These are phyloP conservation scores for Pseudozyma flocculosa DNA, from an alignment of 1,284 basidiomycete species.

Conservation along the genomic window DNA sequence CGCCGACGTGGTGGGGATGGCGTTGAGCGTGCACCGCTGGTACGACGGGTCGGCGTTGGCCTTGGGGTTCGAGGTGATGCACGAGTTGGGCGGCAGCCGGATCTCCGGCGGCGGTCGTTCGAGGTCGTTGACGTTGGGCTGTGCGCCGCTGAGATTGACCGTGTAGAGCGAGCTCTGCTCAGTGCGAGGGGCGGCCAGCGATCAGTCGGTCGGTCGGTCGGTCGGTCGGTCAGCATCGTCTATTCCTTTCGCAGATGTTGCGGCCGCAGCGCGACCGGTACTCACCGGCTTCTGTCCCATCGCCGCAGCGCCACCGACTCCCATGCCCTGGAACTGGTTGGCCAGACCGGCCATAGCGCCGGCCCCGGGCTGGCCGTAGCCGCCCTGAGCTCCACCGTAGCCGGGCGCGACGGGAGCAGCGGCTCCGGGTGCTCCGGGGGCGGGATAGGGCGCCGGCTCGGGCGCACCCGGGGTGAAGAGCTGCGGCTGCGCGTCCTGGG, in stretches of 20 bases:
- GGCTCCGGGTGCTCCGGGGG: conserved; percentile 19
- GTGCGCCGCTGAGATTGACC: conserved; percentile 47
- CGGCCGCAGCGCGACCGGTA: too few species aligned
- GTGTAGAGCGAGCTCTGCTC: conserved; percentile 36
- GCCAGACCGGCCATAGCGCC: conserved; percentile 68
- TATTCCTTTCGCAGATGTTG: too few species aligned
- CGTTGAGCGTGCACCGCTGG: conserved; percentile 87
- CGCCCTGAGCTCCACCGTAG: conserved; percentile 9
- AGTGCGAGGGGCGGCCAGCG: conserved; percentile 1
- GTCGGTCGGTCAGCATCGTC: neutral
- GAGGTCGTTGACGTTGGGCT: conserved; percentile 78
- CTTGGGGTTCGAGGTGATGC: conserved; percentile 75
- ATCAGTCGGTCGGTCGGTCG: neutral
- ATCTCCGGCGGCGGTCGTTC: conserved; percentile 82
- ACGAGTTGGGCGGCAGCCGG: conserved; percentile 76
- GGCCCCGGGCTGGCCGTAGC: conserved; percentile 16
- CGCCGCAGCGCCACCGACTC: conserved; percentile 63
- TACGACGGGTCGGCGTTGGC: conserved; percentile 88
- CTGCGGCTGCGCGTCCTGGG: conserved; percentile 32
- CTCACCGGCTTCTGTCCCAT: conserved; percentile 29
- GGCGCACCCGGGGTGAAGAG: conserved; percentile 40
- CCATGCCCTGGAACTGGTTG: conserved; percentile 86
- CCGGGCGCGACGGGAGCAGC: conserved; percentile 14
- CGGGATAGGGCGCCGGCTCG: conserved; percentile 13
- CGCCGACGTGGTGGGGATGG: conserved; percentile 88